Conservation (phyloP, 2,329 filamentous ascomycete genomes). For the Trichoderma lentiforme region DNA sequence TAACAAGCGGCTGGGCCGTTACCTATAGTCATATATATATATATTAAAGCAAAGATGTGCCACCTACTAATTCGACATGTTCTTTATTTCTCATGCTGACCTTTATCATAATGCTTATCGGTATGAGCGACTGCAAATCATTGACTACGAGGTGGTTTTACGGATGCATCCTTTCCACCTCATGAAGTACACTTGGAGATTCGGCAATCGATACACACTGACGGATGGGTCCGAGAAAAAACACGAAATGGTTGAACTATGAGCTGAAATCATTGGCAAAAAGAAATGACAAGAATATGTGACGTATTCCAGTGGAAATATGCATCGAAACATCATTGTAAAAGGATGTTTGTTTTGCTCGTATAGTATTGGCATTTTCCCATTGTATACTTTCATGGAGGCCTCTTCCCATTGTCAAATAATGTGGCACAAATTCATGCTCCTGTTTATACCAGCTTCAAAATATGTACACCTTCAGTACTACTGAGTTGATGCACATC, state of each 20-base stretch:
- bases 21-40: neutral
- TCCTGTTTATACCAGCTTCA: neutral
- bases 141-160: neutral
- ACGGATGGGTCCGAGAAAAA: neutral
- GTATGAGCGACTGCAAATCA: neutral
- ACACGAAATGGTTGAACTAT: neutral
- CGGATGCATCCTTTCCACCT: neutral
- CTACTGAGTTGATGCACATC: neutral
- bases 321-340: neutral
- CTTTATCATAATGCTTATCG: neutral
- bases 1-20: neutral
- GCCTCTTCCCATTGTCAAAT: neutral
- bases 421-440: neutral
- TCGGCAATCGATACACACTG: neutral
- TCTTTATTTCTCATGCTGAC: neutral
- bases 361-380: neutral
- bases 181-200: neutral
- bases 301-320: neutral
- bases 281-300: neutral
- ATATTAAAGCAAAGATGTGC: neutral
- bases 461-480: neutral
- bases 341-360: neutral
- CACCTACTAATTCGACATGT: neutral
- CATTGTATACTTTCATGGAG: neutral
- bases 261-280: neutral